Conservation (phyloP, 441 rosid species). For the Bocquillonia castaneifolia region DNA sequence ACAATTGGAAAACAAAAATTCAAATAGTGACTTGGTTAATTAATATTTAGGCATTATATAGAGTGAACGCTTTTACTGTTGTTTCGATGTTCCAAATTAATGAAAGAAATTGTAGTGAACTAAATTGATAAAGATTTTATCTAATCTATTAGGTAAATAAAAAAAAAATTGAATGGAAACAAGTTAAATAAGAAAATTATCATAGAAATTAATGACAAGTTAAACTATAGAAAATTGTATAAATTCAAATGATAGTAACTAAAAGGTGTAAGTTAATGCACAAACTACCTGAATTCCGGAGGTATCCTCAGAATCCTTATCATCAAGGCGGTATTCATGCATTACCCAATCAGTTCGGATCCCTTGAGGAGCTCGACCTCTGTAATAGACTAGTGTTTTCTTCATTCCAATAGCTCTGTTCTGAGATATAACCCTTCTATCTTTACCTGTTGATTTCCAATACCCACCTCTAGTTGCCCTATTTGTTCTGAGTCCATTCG, state of each 20-base stretch:
- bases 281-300: conserved; percentile 68
- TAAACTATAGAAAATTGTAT: not conserved
- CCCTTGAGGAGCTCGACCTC: conserved; percentile 91
- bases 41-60: too few relatives aligned
- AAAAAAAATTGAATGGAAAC: too few relatives aligned
- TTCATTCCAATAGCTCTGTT: conserved; percentile 85
- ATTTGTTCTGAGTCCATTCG: conserved; percentile 84
- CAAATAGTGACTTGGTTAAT: too few relatives aligned
- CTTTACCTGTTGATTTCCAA: conserved; percentile 93
- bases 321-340: conserved; percentile 92
- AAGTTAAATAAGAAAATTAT: too few relatives aligned
- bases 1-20: too few relatives aligned
- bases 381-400: conserved; percentile 81
- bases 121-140: too few relatives aligned
- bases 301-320: conserved; percentile 69
- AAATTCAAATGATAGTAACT: not conserved
- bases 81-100: too few relatives aligned
- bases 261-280: conserved; percentile 19
- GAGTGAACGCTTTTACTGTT: too few relatives aligned
- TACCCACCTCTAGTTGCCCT: conserved; percentile 87
- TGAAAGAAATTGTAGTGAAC: too few relatives aligned
- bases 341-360: conserved; percentile 85
- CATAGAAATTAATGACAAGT: too few relatives aligned
- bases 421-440: conserved; percentile 57
- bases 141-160: too few relatives aligned